Evolutionary conservation across 2,329 filamentous ascomycete species (phyloP).

Genomic region (Penicillium sp.): DNA sequence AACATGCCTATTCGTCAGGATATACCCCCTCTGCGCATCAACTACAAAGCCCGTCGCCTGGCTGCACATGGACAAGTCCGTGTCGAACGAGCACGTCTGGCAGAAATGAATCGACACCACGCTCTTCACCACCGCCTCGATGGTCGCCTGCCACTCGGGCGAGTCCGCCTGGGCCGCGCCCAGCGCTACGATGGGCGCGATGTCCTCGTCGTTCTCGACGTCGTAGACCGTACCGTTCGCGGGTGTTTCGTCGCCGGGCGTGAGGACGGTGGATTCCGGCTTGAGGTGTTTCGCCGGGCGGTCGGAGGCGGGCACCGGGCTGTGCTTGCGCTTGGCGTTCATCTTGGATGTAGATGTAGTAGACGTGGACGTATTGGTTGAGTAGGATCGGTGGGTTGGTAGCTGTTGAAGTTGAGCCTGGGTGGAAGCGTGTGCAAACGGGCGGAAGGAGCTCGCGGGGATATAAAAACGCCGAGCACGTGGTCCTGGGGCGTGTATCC

Average conservation of each 20-base stretch:
- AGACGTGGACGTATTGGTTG: slow-evolving; percentile 5
- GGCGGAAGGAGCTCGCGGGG: neutral
- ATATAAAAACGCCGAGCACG: slow-evolving; percentile 1
- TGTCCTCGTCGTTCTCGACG: slow-evolving; percentile 45
- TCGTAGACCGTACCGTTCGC: slow-evolving; percentile 43
- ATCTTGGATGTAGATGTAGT: slow-evolving; percentile 31
- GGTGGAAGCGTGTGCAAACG: neutral
- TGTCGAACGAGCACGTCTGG: slow-evolving; percentile 96
- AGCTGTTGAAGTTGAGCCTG: slow-evolving; percentile 10
- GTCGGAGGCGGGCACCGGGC: slow-evolving; percentile 46
- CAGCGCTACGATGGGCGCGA: slow-evolving; percentile 42
- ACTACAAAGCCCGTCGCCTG: slow-evolving; percentile 98
- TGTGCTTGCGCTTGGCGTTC: slow-evolving; percentile 57
- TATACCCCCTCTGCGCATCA: slow-evolving; percentile 86
- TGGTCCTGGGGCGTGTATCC: neutral
- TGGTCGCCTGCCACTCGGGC: slow-evolving; percentile 91
- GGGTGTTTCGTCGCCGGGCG: slow-evolving; percentile 39
- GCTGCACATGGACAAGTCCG: slow-evolving; percentile 87
- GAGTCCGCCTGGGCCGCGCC: slow-evolving; percentile 58
- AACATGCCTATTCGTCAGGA: slow-evolving; percentile 86
- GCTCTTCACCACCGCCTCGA: slow-evolving; percentile 88
- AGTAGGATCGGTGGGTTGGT: slow-evolving; percentile 8
- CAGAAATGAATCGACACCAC: slow-evolving; percentile 99
- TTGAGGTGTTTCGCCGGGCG: slow-evolving; percentile 55
- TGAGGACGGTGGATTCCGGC: slow-evolving; percentile 41